Base-by-base conservation (phyloP, 345 rosid species). In the Draba incana region DNA sequence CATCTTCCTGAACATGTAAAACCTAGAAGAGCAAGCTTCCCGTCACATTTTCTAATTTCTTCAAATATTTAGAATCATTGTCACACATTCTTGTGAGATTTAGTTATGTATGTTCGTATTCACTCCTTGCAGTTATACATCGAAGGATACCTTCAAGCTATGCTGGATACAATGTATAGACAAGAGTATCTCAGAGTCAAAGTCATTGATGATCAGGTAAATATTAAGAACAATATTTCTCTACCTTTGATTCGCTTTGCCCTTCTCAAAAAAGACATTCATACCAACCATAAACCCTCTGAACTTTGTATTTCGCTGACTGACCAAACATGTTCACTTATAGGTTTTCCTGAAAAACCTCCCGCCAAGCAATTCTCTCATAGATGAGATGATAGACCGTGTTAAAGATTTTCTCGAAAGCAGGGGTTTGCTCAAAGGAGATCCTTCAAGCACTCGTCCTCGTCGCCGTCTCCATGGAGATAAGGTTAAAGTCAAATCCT, bases 101-200 rank as follows among this genome's bases (percentile, higher is more conserved):
- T 72, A 31, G 61, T 42, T 23, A 11, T 43, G 55, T 66, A 66
- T 57, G 51, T 16, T 60, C 24, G 61, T 47, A 55, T 57, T 57
- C 20, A 43, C 14, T 56, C 14, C 9, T 52, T 80, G 85, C 92
- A 88, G 97, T 74, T 88, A 58, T 92, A 90, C 75, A 83, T 92
- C 71, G 97, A 92, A 84, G 97, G 98, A 62, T 92, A 90, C 82
- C 85, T 90, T 67, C 96, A 90, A 83, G 98, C 98, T 57, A 88
- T 92, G 97, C 69, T 92, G 85, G 96, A 92, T 79, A 54, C 88
- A 7, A 81, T 82, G 83, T 92, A 86, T 68, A 86, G 88, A 70
- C 98, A 90, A 79, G 98, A 90, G 75, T 92, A 92, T 81, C 90
- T 92, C 55, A 79, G 92, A 75, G 97, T 92, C 75, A 84, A 89